These are phyloP conservation scores for Zygosaccharomyces bisporus DNA, from an alignment of 805 yeast species.

Conservation along the genomic window DNA sequence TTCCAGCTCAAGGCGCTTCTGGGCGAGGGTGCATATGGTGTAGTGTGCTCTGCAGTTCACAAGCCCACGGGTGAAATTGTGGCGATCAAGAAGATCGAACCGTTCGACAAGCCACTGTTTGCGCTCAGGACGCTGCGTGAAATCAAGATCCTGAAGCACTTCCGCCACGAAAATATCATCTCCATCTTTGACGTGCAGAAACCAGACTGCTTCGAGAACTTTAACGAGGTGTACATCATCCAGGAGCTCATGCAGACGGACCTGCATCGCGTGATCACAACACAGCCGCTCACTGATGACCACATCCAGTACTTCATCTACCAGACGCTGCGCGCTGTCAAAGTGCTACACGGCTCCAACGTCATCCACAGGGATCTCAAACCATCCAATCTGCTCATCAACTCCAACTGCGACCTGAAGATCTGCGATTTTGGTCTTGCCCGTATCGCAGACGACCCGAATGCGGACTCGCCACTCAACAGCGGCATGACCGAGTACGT, in stretches of 20 bases:
- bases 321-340: constrained; percentile 85
- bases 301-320: constrained; percentile 92
- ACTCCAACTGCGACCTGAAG: constrained; percentile 90
- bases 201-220: constrained; percentile 69
- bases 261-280: constrained; percentile 71
- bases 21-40: constrained; percentile 96
- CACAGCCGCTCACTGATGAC: constrained; percentile 83
- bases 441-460: constrained; percentile 38
- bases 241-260: constrained; percentile 90
- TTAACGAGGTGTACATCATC: constrained; percentile 82
- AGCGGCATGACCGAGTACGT: constrained; percentile 86
- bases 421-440: constrained; percentile 95
- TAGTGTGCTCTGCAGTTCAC: constrained; percentile 86
- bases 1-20: constrained; percentile 81
- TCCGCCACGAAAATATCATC: constrained; percentile 90
- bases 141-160: constrained; percentile 80
- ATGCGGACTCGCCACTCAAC: constrained; percentile 16
- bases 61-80: constrained; percentile 81
- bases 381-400: constrained; percentile 80
- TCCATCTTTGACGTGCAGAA: constrained; percentile 84
- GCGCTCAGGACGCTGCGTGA: constrained; percentile 88
- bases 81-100: constrained; percentile 94
- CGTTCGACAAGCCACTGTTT: constrained; percentile 84
- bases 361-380: constrained; percentile 91
- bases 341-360: constrained; percentile 89